These are phyloP conservation scores for Monosporascus sp. DNA, from an alignment of 2,329 filamentous ascomycete genomes.

Conservation along the genomic window DNA sequence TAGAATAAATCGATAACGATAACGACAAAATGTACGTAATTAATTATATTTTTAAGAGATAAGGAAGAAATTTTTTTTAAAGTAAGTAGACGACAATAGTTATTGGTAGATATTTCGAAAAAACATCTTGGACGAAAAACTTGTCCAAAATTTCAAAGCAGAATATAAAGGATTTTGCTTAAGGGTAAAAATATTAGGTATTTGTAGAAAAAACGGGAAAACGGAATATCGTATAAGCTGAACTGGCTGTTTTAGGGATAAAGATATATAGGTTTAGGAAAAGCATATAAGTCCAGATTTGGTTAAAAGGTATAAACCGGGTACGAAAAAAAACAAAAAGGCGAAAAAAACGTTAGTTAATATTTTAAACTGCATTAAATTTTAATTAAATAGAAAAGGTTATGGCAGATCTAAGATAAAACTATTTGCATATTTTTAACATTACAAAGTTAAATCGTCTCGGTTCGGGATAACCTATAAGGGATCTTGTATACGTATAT, in stretches of 20 bases:
- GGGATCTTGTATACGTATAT: too few relatives aligned
- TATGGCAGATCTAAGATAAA: too few relatives aligned
- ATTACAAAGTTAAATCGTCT: too few relatives aligned
- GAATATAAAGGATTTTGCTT: not conserved
- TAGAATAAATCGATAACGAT: not conserved
- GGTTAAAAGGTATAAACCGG: not conserved
- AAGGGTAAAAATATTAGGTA: not conserved
- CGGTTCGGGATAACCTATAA: too few relatives aligned
- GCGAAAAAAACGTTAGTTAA: not conserved
- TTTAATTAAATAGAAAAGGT: too few relatives aligned
- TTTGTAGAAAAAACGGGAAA: slow-evolving; percentile 1
- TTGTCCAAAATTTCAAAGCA: not conserved
- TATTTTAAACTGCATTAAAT: not conserved
- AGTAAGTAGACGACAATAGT: not conserved
- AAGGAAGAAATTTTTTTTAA: not conserved
- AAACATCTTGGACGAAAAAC: not conserved
- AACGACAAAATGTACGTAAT: not conserved
- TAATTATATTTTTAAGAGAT: not conserved
- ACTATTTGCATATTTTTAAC: too few relatives aligned
- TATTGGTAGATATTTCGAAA: not conserved
- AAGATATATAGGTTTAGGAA: not conserved
- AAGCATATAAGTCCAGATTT: not conserved
- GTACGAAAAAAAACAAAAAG: not conserved
- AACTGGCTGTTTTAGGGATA: not conserved
- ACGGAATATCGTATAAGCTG: slow-evolving; percentile 1